Percentiles rank a stretch among this genome's conserved stretches.
Evolutionary conservation across 495 filamentous ascomycete genomes (phyloP).

Genomic region (Penicillium angulare): DNA sequence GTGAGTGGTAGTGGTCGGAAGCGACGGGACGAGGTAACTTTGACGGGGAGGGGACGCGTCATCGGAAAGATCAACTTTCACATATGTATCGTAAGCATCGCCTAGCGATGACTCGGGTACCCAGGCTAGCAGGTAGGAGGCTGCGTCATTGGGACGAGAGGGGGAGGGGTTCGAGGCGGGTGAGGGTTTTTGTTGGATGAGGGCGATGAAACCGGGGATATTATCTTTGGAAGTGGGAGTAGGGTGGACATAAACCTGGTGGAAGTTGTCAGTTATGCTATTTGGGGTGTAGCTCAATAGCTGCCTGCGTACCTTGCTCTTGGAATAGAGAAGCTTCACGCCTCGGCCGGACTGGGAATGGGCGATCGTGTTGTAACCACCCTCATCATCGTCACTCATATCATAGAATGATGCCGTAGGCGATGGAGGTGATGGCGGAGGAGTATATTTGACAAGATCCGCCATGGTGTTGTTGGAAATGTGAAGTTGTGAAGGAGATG

Average conservation of each 20-base stretch:
- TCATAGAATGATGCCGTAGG: conserved; percentile 93
- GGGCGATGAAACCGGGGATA: conserved; percentile 90
- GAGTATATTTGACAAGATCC: conserved; percentile 38
- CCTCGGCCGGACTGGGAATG: conserved; percentile 75
- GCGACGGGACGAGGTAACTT: conserved; percentile 86
- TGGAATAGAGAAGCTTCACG: conserved; percentile 93
- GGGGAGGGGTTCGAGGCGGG: conserved; percentile 38
- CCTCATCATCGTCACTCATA: conserved; percentile 93
- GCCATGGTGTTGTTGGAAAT: conserved; percentile 24
- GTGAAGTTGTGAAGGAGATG: neutral
- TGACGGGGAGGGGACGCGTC: conserved; percentile 76
- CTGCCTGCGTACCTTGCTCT: conserved; percentile 73
- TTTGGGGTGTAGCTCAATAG: neutral
- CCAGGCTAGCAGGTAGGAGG: conserved; percentile 88
- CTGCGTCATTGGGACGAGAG: conserved; percentile 45
- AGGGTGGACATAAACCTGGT: conserved; percentile 97
- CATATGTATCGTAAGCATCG: conserved; percentile 82
- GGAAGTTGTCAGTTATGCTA: conserved; percentile 1
- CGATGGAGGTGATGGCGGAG: conserved; percentile 58
- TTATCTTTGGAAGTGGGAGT: conserved; percentile 93
- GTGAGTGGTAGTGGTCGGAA: conserved; percentile 72
- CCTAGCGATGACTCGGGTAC: conserved; percentile 87
- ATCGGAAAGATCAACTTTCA: conserved; percentile 89
- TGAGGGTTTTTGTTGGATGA: conserved; percentile 81
- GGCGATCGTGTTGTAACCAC: conserved; percentile 92